These are phyloP conservation scores for Magnolia officinalis DNA, from an alignment of 164 flowering plant species.

Conservation along the genomic window DNA sequence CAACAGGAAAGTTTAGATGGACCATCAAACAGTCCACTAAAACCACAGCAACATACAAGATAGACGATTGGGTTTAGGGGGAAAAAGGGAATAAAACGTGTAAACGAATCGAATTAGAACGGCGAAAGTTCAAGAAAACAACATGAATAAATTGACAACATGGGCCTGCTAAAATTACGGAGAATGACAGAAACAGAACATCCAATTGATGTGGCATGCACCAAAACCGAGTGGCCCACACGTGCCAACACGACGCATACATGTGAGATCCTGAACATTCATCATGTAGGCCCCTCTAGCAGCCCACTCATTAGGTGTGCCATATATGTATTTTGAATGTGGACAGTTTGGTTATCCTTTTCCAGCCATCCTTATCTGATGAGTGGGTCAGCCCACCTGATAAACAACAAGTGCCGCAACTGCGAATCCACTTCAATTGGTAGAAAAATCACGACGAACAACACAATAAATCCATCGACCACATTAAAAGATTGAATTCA, in stretches of 20 bases:
- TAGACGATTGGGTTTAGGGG: not conserved
- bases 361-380: too few relatives aligned
- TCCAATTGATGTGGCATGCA: not conserved
- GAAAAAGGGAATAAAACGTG: not conserved
- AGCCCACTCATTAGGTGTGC: too few relatives aligned
- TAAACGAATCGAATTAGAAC: not conserved
- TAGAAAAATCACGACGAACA: too few relatives aligned
- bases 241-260: not conserved
- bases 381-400: not conserved
- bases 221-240: not conserved
- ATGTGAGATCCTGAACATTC: not conserved
- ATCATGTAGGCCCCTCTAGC: too few relatives aligned
- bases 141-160: not conserved
- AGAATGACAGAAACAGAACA: not conserved
- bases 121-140: not conserved
- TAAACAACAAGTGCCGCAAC: not conserved
- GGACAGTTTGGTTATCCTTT: too few relatives aligned
- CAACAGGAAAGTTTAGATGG: not conserved
- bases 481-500: not conserved
- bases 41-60: not conserved
- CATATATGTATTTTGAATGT: too few relatives aligned
- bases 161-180: not conserved
- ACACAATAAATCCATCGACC: not conserved
- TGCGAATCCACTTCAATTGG: not conserved
- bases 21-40: not conserved